Conservation (phyloP, 2,329 filamentous ascomycete species). For the Penicillium sp. region DNA sequence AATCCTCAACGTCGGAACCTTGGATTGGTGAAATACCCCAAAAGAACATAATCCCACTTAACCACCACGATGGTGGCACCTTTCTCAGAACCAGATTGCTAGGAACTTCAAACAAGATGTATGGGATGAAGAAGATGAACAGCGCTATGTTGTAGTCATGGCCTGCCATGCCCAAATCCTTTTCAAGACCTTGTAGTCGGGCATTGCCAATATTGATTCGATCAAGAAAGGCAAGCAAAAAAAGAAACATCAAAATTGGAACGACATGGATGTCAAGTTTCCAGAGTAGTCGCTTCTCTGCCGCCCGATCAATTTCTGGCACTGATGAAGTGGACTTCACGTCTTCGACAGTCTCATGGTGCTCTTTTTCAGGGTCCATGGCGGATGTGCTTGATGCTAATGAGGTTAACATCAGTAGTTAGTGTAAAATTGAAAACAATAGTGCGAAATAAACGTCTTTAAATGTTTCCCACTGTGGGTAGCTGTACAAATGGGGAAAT, state of each 20-base stretch:
- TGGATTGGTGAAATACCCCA: slow-evolving; percentile 35
- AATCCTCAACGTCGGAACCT: background rate
- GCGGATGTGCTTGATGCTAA: background rate
- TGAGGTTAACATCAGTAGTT: background rate
- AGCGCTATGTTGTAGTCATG: slow-evolving; percentile 48
- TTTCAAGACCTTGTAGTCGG: slow-evolving; percentile 47
- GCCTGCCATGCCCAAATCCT: slow-evolving; percentile 45
- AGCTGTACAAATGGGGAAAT: slow-evolving; percentile 1
- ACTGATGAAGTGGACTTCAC: slow-evolving; percentile 10
- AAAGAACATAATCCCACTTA: slow-evolving; percentile 46
- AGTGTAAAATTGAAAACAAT: background rate
- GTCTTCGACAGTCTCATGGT: slow-evolving; percentile 20
- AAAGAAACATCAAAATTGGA: slow-evolving; percentile 51
- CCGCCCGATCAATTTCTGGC: slow-evolving; percentile 27
- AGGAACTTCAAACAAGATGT: slow-evolving; percentile 50
- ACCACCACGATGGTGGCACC: slow-evolving; percentile 44
- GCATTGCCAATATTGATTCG: slow-evolving; percentile 54
- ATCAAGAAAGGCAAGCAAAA: slow-evolving; percentile 49
- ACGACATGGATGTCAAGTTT: slow-evolving; percentile 54
- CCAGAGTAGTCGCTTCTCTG: slow-evolving; percentile 50
- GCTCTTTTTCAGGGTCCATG: slow-evolving; percentile 17
- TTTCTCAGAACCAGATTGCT: slow-evolving; percentile 51
- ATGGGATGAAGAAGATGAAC: slow-evolving; percentile 50
- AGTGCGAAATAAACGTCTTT: background rate
- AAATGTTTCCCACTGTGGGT: background rate